Evolutionary conservation across 352 stramenopile species (phyloP), one percentile per base, ranked within the genome.

Genomic region (Phytophthora pini): DNA sequence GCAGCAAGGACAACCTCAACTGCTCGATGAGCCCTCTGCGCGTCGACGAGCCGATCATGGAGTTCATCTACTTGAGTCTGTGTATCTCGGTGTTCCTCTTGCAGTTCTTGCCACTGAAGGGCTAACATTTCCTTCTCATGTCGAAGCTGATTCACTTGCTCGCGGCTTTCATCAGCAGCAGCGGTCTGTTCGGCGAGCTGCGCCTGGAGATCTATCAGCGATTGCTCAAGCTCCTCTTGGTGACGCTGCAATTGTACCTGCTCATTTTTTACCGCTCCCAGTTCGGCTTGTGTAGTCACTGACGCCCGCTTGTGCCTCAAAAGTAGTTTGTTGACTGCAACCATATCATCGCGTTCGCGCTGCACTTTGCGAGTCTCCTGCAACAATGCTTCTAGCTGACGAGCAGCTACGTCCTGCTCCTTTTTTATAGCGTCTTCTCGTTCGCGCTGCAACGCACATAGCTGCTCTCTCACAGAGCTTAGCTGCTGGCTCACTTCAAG

Each of bases 21-120:
- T 43, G 66, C 66, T 15, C 66, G 67, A 63, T 74, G 67, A 1
- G 67, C 40, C 31, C 67, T 55, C 51, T 90, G 75, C 1, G 75
- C 72, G 6, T 78, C 74, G 15, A 90, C 76, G 7, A 91, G 70
- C 10, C 76, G 69, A 15, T 65, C 56, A 47, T 91, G 84, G 15
- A 93, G 65, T 47, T 90, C 80, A 5, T 91, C 80, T 1, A 73
- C 67, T 31, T 90, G 75, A 4, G 72, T 66, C 11, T 76, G 58
- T 2, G 84, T 49, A 55, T 90, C 82, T 12, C 61, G 49, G 39
- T 88, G 72, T 26, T 91, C 84, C 5, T 70, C 61, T 48, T 80
- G 68, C 45, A 90, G 62, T 61, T 89, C 82, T 8, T 79, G 66
- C 61, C 71, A 73, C 15, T 71, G 69, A 27, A 86, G 63, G 8